A percentile compares a stretch with the other conserved stretches of the same genome.
Conservation (phyloP, 164 flowering plant genomes). For the Protea cynaroides region DNA sequence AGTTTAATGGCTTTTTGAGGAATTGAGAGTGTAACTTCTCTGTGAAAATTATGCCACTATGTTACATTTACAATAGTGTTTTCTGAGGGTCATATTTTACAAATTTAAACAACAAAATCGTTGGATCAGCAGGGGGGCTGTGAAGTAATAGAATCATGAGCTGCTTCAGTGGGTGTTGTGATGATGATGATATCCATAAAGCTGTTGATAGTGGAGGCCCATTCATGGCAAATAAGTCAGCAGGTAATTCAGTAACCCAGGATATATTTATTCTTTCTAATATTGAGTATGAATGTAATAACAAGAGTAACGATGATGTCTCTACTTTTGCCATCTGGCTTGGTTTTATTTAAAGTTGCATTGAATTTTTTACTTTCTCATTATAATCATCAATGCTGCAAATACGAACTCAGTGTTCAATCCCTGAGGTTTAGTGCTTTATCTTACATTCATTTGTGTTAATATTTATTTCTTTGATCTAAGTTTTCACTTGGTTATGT, state of each 20-base stretch:
- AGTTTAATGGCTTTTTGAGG: no score
- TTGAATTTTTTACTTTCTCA: not conserved
- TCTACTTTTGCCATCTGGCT: not conserved
- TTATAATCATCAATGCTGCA: not conserved
- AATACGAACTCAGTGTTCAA: not conserved
- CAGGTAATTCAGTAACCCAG: conserved; percentile 32
- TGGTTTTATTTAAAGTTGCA: not conserved
- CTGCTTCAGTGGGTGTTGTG: conserved; percentile 74
- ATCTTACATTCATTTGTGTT: not conserved
- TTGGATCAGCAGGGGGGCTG: conserved; percentile 7
- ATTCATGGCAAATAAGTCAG: conserved; percentile 31
- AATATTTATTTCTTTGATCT: not conserved
- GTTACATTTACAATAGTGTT: not conserved
- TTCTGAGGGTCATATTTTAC: not conserved
- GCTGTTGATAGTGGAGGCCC: conserved; percentile 41
- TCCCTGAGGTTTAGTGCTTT: not conserved
- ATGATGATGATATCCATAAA: conserved; percentile 46
- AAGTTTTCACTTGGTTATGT: no score
- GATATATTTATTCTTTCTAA: not conserved
- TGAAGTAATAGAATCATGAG: conserved; percentile 41
- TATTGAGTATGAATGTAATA: no score
- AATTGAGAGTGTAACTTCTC: no score
- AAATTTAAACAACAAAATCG: not conserved
- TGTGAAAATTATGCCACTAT: no score
- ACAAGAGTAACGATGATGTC: not conserved